Percentiles rank a stretch among this genome's conserved stretches.
These are phyloP conservation scores for Arthrobotrys megalospora DNA, from an alignment of 2,329 filamentous ascomycete genomes.

Conservation along the genomic window DNA sequence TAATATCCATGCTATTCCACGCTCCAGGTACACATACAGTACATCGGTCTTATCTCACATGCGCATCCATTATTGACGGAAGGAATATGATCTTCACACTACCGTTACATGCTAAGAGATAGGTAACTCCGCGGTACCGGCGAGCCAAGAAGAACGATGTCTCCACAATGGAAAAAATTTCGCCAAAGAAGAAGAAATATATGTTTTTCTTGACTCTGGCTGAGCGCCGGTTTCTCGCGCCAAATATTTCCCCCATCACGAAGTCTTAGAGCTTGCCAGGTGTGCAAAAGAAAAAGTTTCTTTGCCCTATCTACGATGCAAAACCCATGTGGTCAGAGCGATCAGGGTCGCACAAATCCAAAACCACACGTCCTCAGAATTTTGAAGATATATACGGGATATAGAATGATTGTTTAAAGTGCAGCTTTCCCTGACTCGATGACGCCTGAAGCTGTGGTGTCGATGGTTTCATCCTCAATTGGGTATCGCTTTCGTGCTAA, in stretches of 20 bases:
- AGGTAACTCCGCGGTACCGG: constrained; percentile 14
- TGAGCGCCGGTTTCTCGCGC: constrained; percentile 24
- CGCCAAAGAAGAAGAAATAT: constrained; percentile 26
- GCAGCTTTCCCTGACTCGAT: constrained; percentile 20
- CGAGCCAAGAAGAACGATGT: constrained; percentile 12
- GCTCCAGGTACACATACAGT: constrained; percentile 4
- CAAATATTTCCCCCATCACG: background rate
- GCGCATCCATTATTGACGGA: constrained; percentile 34
- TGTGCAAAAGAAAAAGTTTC: too few relatives aligned
- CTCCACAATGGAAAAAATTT: constrained; percentile 5
- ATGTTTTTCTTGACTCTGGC: background rate
- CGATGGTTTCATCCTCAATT: constrained; percentile 38
- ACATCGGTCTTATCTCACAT: constrained; percentile 48
- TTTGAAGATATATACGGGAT: background rate
- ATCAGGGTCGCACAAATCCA: background rate
- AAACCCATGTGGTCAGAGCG: background rate
- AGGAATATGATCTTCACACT: constrained; percentile 30
- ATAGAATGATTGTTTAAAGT: background rate
- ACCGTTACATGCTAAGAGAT: constrained; percentile 16
- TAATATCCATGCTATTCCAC: background rate
- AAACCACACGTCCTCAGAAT: background rate
- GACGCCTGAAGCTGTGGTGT: constrained; percentile 28
- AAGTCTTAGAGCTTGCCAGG: background rate
- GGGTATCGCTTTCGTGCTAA: constrained; percentile 24
- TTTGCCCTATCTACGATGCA: background rate